Evolutionary conservation across 306 rosid species (phyloP), one percentile per base, ranked within the genome.

Genomic region (Dicorynia guianensis): DNA sequence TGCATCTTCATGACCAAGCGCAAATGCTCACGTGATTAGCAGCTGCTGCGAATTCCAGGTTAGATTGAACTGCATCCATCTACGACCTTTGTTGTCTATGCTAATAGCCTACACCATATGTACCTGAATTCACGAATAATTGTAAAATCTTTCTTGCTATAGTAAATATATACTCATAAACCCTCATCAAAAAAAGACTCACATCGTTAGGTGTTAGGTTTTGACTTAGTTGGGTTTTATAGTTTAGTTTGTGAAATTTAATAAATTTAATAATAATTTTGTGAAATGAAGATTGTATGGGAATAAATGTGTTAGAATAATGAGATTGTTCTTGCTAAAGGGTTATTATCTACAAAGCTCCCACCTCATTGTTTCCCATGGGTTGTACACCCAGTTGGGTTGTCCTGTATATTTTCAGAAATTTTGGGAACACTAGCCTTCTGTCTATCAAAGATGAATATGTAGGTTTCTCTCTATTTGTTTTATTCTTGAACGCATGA

Each of bases 1-100:
- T 74, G 61, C 80, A 75, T 57, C 80, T 56, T 68, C 74, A 63
- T 76, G 77, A 67, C 73, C 81, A 72, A 74, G 82, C 55, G 69
- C 56, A 66, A 77, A 63, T 56, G 86, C 59, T 63, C 71, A 70
- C 64, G 59, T 48, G 46, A 67, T 59, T 59, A 73, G 76, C 81
- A 48, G 67, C 76, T 63, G 75, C 58, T 40, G 65, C 67, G 63
- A 81, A 81, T 79, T 62, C 71, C 52, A 17, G 35, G 82, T 55
- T 62, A 58, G 88, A 68, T 53, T 55, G 81, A 82, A 54, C 82
- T 55, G 54, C 73, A 72, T 50, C 50, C 62, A 46, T 81, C 82
- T 68, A 25, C 66, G 36, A 78, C 71, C 63, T 43, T n/a, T 79
- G 67, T 77, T 54, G 59, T 80, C 73, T 50, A 66, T 74, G 74